These are phyloP conservation scores for Boletellus ananas DNA, from an alignment of 768 basidiomycete species.

Conservation along the genomic window DNA sequence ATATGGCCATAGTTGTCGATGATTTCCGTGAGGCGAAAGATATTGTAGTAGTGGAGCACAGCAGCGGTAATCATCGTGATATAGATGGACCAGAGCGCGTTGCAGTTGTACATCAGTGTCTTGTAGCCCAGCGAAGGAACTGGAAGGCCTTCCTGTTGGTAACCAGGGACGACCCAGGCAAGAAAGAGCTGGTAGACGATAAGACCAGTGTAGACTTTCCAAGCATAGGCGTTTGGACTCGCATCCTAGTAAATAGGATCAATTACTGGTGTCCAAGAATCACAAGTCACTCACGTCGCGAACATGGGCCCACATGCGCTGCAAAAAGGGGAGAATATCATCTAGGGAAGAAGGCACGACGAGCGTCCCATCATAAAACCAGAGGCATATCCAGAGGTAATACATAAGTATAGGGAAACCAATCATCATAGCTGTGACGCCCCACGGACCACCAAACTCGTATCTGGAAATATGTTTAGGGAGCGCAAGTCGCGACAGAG, in stretches of 20 bases:
- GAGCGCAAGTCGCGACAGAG: neutral
- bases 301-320: conserved; percentile 82
- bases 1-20: conserved; percentile 95
- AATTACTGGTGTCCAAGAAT: neutral
- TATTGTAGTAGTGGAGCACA: conserved; percentile 68
- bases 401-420: conserved; percentile 96
- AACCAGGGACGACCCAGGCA: conserved; percentile 88
- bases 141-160: conserved; percentile 91
- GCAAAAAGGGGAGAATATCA: conserved; percentile 74
- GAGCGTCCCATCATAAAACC: conserved; percentile 89
- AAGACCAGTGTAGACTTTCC: conserved; percentile 86
- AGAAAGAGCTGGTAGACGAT: conserved; percentile 87
- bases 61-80: conserved; percentile 73
- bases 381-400: conserved; percentile 96
- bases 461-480: conserved; percentile 48
- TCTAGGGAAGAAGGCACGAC: conserved; percentile 63
- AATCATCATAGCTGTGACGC: conserved; percentile 89
- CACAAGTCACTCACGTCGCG: conserved; percentile 51
- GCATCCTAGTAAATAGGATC: conserved; percentile 63
- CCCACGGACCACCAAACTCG: conserved; percentile 95
- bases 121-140: conserved; percentile 93
- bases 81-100: conserved; percentile 84
- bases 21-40: conserved; percentile 90
- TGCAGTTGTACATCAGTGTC: conserved; percentile 94
- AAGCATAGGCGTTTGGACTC: conserved; percentile 82